Percentiles rank a stretch among this genome's conserved stretches.
Evolutionary conservation across 2,329 filamentous ascomycete genomes (phyloP).

Genomic region (Pleurostoma richardsiae): DNA sequence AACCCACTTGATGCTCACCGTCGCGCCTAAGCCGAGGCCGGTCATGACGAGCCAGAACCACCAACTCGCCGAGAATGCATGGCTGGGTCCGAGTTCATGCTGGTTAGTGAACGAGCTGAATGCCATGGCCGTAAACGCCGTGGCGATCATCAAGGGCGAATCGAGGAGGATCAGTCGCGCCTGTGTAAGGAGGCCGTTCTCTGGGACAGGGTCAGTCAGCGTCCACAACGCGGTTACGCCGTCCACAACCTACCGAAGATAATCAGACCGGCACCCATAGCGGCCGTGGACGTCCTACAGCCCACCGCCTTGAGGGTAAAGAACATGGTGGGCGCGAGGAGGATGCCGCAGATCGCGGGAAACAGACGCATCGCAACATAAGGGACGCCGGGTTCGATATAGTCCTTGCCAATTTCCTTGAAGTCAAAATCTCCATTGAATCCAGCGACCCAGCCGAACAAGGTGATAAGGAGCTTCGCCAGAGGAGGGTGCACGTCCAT

Average conservation of each 20-base stretch:
- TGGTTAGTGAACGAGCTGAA: constrained; percentile 96
- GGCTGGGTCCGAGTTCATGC: constrained; percentile 83
- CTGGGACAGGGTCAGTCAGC: constrained; percentile 40
- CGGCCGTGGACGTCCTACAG: constrained; percentile 80
- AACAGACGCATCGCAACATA: constrained; percentile 97
- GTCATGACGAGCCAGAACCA: constrained; percentile 96
- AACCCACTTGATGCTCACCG: constrained; percentile 97
- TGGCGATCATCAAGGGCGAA: constrained; percentile 89
- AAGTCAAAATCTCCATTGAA: constrained; percentile 97
- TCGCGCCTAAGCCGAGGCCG: constrained; percentile 82
- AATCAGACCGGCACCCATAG: constrained; percentile 77
- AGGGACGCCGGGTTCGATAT: constrained; percentile 87
- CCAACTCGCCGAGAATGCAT: constrained; percentile 86
- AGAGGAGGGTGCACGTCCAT: constrained; percentile 99
- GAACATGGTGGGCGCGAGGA: constrained; percentile 90
- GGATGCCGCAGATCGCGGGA: constrained; percentile 81
- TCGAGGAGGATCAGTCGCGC: constrained; percentile 94
- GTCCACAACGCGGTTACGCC: background rate
- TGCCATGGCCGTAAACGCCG: constrained; percentile 82
- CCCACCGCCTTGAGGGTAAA: constrained; percentile 87
- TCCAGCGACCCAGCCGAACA: constrained; percentile 90
- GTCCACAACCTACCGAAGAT: constrained; percentile 70
- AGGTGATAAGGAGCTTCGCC: constrained; percentile 92
- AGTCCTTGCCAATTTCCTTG: constrained; percentile 99
- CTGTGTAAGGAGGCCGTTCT: constrained; percentile 93